phyloP scores from a whole-genome alignment of 768 basidiomycete species.

The Tulasnella calospora region DNA sequence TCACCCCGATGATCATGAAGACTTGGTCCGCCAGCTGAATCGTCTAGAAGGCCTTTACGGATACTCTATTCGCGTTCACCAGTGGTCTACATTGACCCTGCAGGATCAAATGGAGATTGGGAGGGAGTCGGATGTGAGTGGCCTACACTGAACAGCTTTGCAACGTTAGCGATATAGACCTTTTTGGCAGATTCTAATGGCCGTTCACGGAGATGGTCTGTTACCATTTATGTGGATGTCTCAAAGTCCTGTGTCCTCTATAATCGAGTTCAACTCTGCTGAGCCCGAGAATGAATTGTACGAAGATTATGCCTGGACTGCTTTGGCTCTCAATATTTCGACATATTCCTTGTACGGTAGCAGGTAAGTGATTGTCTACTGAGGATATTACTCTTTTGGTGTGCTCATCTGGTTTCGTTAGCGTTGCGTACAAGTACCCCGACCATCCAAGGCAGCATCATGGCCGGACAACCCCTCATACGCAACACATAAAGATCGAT shows the following conservation, averaged over 20 bases:
- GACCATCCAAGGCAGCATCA: not conserved
- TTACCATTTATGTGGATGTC: constrained; percentile 42
- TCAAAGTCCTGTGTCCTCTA: constrained; percentile 36
- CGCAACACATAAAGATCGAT: not conserved
- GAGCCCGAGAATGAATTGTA: not conserved
- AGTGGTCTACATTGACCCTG: constrained; percentile 38
- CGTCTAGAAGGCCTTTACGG: constrained; percentile 37
- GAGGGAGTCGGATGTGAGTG: constrained; percentile 38
- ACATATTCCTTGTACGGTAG: constrained; percentile 1
- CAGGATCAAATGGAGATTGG: constrained; percentile 38
- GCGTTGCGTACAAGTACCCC: not conserved
- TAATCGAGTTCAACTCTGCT: constrained; percentile 38
- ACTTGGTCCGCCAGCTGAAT: constrained; percentile 36
- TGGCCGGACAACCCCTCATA: not conserved
- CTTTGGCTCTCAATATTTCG: not conserved
- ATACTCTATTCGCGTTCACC: constrained; percentile 40
- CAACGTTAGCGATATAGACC: not conserved
- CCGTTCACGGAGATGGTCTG: constrained; percentile 40
- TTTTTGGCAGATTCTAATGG: constrained; percentile 36
- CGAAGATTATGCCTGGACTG: constrained; percentile 36
- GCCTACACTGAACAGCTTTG: constrained; percentile 18
- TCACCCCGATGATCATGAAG: constrained; percentile 36
- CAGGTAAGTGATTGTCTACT: not conserved
- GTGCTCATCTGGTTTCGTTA: not conserved
- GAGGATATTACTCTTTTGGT: no score